phyloP scores from a whole-genome alignment of 495 filamentous ascomycete genomes.

The Xylaria curta region DNA sequence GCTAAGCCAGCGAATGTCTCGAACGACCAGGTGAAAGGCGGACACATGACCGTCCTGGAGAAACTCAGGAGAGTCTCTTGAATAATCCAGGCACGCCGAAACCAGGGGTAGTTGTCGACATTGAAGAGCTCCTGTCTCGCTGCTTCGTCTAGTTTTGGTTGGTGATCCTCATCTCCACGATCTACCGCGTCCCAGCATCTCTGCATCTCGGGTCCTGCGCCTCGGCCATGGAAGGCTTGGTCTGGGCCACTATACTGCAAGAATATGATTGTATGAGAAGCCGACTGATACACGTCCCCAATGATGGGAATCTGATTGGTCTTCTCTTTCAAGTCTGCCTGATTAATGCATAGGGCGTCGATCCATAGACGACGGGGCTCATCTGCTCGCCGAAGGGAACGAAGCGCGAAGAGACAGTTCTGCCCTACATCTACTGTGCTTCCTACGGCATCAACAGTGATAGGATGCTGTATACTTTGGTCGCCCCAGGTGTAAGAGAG shows the following conservation, averaged over 20 bases:
- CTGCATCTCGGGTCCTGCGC: constrained; percentile 9
- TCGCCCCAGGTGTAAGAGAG: constrained; percentile 36
- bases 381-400: not conserved
- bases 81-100: not conserved
- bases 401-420: constrained; percentile 7
- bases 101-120: not conserved
- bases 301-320: constrained; percentile 33
- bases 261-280: not conserved
- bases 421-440: not conserved
- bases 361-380: constrained; percentile 36
- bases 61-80: constrained; percentile 10
- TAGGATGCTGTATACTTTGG: constrained; percentile 17
- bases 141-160: not conserved
- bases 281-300: constrained; percentile 1
- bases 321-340: constrained; percentile 39
- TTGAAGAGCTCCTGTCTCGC: not conserved
- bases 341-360: constrained; percentile 47
- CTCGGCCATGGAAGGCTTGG: constrained; percentile 2
- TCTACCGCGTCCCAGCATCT: not conserved
- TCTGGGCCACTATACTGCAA: not conserved
- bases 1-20: not conserved
- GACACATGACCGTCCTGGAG: constrained; percentile 3
- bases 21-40: constrained; percentile 1
- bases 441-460: not conserved
- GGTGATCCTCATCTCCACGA: not conserved